These are phyloP conservation scores for Aspergillus asperescens DNA, from an alignment of 495 filamentous ascomycete genomes.

Conservation along the genomic window DNA sequence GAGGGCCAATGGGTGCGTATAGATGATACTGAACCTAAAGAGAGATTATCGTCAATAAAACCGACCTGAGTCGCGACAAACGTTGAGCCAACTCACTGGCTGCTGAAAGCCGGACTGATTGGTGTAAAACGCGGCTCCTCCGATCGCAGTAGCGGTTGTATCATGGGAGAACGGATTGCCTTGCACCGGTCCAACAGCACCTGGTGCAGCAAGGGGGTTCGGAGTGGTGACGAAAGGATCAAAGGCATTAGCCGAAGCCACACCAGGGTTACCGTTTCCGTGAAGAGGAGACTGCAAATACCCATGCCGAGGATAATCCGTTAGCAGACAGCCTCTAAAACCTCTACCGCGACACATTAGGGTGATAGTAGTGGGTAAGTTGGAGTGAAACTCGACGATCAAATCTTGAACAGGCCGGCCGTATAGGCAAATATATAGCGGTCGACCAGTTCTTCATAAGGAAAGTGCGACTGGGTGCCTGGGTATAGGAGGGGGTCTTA, in stretches of 20 bases:
- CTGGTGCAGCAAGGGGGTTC: conserved; percentile 47
- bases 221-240: conserved; percentile 60
- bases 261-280: conserved; percentile 35
- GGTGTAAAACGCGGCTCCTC: conserved; percentile 51
- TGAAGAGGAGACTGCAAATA: conserved; percentile 33
- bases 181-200: conserved; percentile 42
- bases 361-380: no score
- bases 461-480: neutral
- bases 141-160: conserved; percentile 43
- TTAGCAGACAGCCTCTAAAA: neutral
- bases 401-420: no score
- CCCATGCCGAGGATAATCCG: neutral
- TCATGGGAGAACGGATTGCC: conserved; percentile 67
- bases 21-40: conserved; percentile 79
- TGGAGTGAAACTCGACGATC: no score
- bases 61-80: neutral
- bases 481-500: conserved; percentile 34
- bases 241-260: conserved; percentile 34
- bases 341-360: neutral
- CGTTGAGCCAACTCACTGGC: conserved; percentile 48
- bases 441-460: neutral
- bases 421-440: no score
- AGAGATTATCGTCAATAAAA: conserved; percentile 7
- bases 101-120: conserved; percentile 55
- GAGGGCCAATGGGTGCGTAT: conserved; percentile 81